phyloP scores from a whole-genome alignment of 2,329 filamentous ascomycete genomes.

The Tolypocladium ovalisporum region DNA sequence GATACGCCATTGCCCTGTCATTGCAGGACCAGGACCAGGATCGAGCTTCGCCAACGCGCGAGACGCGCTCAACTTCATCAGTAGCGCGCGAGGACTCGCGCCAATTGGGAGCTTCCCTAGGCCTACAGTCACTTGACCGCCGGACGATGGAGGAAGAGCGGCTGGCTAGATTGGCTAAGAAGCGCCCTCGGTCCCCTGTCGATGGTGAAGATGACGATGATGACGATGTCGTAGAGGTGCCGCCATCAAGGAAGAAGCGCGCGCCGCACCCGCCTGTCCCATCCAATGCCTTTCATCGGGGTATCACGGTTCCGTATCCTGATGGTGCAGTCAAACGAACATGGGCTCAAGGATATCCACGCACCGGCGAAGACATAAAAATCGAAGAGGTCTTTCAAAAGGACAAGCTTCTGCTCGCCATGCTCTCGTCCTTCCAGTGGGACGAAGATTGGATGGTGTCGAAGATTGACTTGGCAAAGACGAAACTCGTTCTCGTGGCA shows the following conservation, averaged over 20 bases:
- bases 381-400: conserved; percentile 80
- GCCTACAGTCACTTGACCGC: conserved; percentile 53
- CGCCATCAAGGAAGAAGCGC: conserved; percentile 13
- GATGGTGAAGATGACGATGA: conserved; percentile 14
- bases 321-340: conserved; percentile 71
- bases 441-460: conserved; percentile 68
- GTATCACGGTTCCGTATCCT: conserved; percentile 27
- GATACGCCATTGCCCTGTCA: conserved; percentile 49
- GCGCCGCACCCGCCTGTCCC: neutral
- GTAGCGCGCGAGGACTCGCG: neutral
- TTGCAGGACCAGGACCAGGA: conserved; percentile 22
- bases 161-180: conserved; percentile 53
- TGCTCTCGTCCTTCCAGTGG: conserved; percentile 83
- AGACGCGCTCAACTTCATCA: neutral
- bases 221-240: conserved; percentile 16
- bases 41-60: neutral
- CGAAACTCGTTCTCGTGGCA: conserved; percentile 51
- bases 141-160: conserved; percentile 81
- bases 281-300: conserved; percentile 2
- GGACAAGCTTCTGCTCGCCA: conserved; percentile 58
- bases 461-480: conserved; percentile 53
- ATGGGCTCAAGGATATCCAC: conserved; percentile 53
- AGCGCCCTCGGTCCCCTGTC: conserved; percentile 27
- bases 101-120: conserved; percentile 9
- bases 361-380: conserved; percentile 63